Conservation (phyloP, 2,329 filamentous ascomycete genomes). For the Seiridium unicorne region DNA sequence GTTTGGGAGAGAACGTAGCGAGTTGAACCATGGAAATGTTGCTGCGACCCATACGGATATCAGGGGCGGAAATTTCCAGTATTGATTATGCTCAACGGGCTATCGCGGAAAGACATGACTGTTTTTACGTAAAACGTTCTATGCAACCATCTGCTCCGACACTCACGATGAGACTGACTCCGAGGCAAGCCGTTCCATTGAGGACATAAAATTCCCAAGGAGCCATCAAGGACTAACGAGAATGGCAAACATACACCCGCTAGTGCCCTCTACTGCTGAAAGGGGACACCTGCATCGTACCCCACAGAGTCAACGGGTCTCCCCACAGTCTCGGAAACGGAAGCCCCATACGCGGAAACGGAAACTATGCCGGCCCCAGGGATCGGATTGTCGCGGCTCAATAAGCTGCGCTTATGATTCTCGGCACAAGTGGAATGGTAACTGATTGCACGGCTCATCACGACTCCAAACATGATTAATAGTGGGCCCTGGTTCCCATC, state of each 20-base stretch:
- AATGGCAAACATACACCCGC: no score
- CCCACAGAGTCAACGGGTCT: not conserved
- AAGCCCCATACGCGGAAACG: constrained; percentile 1
- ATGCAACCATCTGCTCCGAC: no score
- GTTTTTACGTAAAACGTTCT: no score
- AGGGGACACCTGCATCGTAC: not conserved
- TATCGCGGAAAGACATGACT: not conserved
- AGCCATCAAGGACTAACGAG: no score
- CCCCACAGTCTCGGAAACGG: not conserved
- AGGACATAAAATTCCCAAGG: no score
- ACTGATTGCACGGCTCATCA: not conserved
- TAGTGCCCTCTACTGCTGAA: no score
- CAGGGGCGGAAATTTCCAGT: no score
- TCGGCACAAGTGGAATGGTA: not conserved
- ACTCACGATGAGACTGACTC: not conserved
- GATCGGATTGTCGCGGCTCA: not conserved
- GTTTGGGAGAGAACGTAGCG: not conserved
- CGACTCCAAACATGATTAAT: not conserved
- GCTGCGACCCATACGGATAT: no score
- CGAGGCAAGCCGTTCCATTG: not conserved
- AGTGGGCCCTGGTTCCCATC: no score
- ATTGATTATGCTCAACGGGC: not conserved
- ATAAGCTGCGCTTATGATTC: not conserved
- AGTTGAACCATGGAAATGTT: no score
- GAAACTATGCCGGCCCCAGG: not conserved